Evolutionary conservation across 306 rosid genomes (phyloP), one percentile per base, ranked within the genome.

Genomic region (Trifolium subterraneum): DNA sequence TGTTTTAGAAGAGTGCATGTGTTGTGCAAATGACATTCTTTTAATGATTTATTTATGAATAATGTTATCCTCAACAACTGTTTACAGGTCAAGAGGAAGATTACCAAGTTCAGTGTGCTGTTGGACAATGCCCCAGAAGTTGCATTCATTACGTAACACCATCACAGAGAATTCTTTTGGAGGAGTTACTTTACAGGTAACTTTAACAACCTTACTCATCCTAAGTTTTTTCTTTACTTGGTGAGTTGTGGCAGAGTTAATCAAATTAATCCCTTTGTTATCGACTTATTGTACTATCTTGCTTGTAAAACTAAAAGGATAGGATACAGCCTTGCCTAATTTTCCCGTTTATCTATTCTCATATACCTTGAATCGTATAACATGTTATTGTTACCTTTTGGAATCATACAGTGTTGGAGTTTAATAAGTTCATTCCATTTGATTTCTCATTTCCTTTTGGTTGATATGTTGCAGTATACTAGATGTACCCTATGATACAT

Each of bases 131-230:
- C 82, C 98, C 97, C 23, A 88, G 93, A 80, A 90, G 86, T 70
- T 94, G 98, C 80, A 94, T 90, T 65, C 90, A 94, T 81, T 94
- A 91, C 5, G 92, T 91, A 7, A 94, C 98, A 39, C 96, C 97
- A 56, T 88, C 89, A 4, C 98, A 94, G 72, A 93, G 97, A 79
- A 86, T 88, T 71, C 74, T 93, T 68, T 74, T 93, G 65, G 95
- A 93, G 86, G 98, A 93, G 78, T 81, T 93, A 52, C 94, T 89
- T 80, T 85, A 89, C 72, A 86, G 97, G 98, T 93, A 39, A 65
- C 52, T 69, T 1, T 6, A 36, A 56, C 71, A 64, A 39, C 61
- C 62, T 48, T 64, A 54, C 71, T 25, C 64, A 27, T 14, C 20
- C 41, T 54, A 54, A 31, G 19, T 9, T 54, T 54, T 52, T 52